These are phyloP conservation scores for Adansonia grandidieri DNA, from an alignment of 441 rosid species.

Conservation along the genomic window DNA sequence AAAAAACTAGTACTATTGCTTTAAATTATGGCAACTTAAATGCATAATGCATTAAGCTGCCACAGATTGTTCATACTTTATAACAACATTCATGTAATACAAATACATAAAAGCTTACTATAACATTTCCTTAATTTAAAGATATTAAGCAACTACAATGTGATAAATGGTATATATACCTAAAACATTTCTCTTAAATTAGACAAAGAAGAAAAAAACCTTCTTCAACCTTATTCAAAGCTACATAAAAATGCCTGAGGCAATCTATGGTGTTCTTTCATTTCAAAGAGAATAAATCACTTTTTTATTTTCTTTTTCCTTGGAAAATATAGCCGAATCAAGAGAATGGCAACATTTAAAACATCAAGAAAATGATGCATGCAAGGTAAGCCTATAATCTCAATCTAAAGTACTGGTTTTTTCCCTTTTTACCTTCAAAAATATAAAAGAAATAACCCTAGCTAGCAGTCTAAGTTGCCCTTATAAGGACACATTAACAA, in stretches of 20 bases:
- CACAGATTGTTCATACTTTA: neutral
- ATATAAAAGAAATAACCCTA: neutral
- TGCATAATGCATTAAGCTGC: neutral
- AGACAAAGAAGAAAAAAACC: neutral
- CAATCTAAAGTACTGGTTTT: neutral
- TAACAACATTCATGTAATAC: neutral
- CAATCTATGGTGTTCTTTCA: neutral
- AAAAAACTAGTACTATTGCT: neutral
- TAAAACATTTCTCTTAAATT: neutral
- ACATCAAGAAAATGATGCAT: neutral
- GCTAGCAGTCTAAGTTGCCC: neutral
- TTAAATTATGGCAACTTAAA: neutral
- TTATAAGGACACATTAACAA: neutral
- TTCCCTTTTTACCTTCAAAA: neutral
- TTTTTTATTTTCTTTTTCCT: neutral
- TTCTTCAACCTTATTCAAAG: neutral
- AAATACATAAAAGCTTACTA: neutral
- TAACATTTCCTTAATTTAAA: neutral
- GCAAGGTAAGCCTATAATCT: neutral
- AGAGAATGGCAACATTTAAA: neutral
- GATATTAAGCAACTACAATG: neutral
- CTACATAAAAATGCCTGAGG: neutral
- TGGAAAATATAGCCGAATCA: neutral
- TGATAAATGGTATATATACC: neutral
- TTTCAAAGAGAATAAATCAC: neutral